Percentiles rank a stretch among this genome's conserved stretches.
Conservation (phyloP, 2,329 filamentous ascomycete species). For the Alternaria conjuncta region DNA sequence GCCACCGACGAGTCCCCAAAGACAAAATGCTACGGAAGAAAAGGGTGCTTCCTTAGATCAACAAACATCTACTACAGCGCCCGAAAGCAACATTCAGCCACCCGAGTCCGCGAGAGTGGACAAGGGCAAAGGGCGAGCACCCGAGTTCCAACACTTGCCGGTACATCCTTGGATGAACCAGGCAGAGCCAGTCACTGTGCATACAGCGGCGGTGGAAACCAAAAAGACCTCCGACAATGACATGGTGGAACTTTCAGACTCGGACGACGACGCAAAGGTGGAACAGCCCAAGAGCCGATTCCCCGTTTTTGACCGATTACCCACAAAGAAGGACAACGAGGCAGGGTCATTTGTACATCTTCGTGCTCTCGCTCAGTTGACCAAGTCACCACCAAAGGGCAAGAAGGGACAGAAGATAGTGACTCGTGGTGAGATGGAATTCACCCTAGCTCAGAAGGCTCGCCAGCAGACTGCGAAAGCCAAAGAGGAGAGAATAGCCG, state of each 20-base stretch:
- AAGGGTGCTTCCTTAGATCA: not conserved
- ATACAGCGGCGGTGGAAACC: constrained; percentile 17
- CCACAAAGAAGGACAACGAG: constrained; percentile 67
- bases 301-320: constrained; percentile 71
- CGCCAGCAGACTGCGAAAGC: constrained; percentile 80
- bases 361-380: constrained; percentile 76
- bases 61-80: constrained; percentile 2
- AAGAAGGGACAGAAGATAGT: constrained; percentile 61
- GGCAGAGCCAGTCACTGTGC: constrained; percentile 16
- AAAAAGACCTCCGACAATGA: not conserved
- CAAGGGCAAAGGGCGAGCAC: constrained; percentile 68
- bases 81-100: constrained; percentile 2
- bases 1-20: constrained; percentile 55
- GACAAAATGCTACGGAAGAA: constrained; percentile 16
- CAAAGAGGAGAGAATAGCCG: constrained; percentile 76
- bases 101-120: constrained; percentile 47
- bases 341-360: constrained; percentile 69
- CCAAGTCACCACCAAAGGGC: constrained; percentile 63
- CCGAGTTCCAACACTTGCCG: constrained; percentile 46
- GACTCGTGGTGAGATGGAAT: constrained; percentile 72
- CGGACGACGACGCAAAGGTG: constrained; percentile 72
- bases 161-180: constrained; percentile 31
- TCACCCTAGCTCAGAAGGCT: constrained; percentile 71
- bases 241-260: constrained; percentile 53
- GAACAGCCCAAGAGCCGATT: constrained; percentile 49